A percentile compares a stretch with the other conserved stretches of the same genome.
phyloP scores from a whole-genome alignment of 768 basidiomycete species.

The Mycena pura region DNA sequence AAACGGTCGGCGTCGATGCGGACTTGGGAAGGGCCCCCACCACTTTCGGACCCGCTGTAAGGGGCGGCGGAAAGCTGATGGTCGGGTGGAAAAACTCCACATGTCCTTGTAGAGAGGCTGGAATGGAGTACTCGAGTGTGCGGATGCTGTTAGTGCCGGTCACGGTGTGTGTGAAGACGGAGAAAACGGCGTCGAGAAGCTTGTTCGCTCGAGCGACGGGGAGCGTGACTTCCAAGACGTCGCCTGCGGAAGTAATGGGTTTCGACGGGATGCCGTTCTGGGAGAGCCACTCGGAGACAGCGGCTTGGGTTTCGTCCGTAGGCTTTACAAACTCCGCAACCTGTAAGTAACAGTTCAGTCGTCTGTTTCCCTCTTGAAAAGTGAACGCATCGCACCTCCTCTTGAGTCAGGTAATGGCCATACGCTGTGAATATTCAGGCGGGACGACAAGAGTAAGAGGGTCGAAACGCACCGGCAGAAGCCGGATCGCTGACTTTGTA shows the following conservation, averaged over 20 bases:
- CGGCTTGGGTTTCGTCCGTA: slow-evolving; percentile 36
- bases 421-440: slow-evolving; percentile 6
- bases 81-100: slow-evolving; percentile 33
- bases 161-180: slow-evolving; percentile 14
- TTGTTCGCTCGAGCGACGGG: slow-evolving; percentile 31
- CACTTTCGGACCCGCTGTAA: neutral
- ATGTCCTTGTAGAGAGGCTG: slow-evolving; percentile 22
- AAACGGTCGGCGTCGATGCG: neutral
- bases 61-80: slow-evolving; percentile 20
- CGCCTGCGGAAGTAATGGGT: slow-evolving; percentile 27
- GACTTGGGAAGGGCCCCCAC: neutral
- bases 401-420: slow-evolving; percentile 11
- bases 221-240: slow-evolving; percentile 26
- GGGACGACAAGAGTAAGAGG: too few species aligned
- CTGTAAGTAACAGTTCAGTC: slow-evolving; percentile 7
- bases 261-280: slow-evolving; percentile 38
- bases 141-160: slow-evolving; percentile 22
- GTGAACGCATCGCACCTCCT: neutral
- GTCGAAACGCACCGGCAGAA: too few species aligned
- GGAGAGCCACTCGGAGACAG: slow-evolving; percentile 44
- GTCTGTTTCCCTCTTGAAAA: too few species aligned
- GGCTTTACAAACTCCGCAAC: slow-evolving; percentile 48
- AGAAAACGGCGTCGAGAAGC: slow-evolving; percentile 27
- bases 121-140: slow-evolving; percentile 32
- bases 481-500: slow-evolving; percentile 6